These are phyloP conservation scores for Sporothrix inflata DNA, from an alignment of 2,329 filamentous ascomycete genomes.

Conservation along the genomic window DNA sequence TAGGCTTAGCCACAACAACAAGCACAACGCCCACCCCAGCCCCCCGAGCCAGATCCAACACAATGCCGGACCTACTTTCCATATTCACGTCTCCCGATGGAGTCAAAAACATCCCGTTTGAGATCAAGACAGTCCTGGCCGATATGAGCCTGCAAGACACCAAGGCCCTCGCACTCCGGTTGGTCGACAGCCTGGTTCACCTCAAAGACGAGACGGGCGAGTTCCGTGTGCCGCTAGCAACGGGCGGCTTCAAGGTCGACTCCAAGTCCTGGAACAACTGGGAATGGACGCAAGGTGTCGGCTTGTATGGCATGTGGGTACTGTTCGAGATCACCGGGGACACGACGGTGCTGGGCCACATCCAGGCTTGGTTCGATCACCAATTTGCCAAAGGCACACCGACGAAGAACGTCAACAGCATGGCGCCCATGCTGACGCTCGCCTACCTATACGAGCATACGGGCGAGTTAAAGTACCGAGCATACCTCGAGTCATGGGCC, in stretches of 20 bases:
- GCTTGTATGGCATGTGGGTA: conserved; percentile 79
- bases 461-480: conserved; percentile 67
- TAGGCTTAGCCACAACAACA: too few species aligned
- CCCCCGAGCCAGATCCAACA: too few species aligned
- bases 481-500: conserved; percentile 79
- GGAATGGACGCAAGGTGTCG: conserved; percentile 82
- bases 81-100: conserved; percentile 2
- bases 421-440: conserved; percentile 76
- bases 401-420: conserved; percentile 85
- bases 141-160: conserved; percentile 41
- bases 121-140: conserved; percentile 45
- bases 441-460: conserved; percentile 80
- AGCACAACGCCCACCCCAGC: too few species aligned
- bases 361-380: conserved; percentile 72
- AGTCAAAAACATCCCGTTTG: neutral
- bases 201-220: conserved; percentile 76
- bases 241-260: conserved; percentile 73
- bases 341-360: conserved; percentile 62
- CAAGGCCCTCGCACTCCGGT: conserved; percentile 62
- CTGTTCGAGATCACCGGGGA: conserved; percentile 75
- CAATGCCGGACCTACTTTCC: neutral
- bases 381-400: conserved; percentile 72
- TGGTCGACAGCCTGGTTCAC: conserved; percentile 75
- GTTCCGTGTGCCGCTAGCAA: conserved; percentile 70
- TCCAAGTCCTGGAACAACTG: conserved; percentile 84